Evolutionary conservation across 257 asterid genomes (phyloP).

Genomic region (Forsythia viridissima): DNA sequence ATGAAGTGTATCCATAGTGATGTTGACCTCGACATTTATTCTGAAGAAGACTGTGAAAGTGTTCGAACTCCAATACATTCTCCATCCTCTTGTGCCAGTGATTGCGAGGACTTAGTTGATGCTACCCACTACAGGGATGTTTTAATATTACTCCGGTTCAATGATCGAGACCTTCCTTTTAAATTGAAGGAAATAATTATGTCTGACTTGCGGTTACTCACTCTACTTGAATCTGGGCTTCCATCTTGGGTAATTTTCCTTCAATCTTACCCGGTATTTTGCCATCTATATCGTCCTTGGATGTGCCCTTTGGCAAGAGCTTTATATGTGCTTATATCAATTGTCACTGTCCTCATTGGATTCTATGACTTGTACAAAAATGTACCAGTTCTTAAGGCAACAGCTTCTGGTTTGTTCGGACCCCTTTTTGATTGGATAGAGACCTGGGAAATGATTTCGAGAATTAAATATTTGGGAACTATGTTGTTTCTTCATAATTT

Average conservation of each 20-base stretch:
- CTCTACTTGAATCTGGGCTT: conserved; percentile 77
- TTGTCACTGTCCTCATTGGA: conserved; percentile 78
- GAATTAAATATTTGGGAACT: conserved; percentile 76
- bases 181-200: conserved; percentile 59
- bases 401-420: conserved; percentile 76
- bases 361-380: conserved; percentile 83
- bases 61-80: conserved; percentile 38
- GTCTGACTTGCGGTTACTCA: conserved; percentile 63
- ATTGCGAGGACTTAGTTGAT: conserved; percentile 41
- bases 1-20: conserved; percentile 29
- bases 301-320: conserved; percentile 85
- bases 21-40: conserved; percentile 28
- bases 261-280: conserved; percentile 81
- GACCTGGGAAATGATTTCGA: conserved; percentile 82
- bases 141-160: conserved; percentile 58
- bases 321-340: conserved; percentile 61
- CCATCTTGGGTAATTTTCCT: conserved; percentile 86
- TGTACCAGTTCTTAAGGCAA: conserved; percentile 74
- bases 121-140: conserved; percentile 60
- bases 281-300: conserved; percentile 87
- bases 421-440: conserved; percentile 89
- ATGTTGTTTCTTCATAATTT: conserved; percentile 80
- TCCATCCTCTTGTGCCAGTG: conserved; percentile 34
- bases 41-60: conserved; percentile 31
- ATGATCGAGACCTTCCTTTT: conserved; percentile 70